Base-by-base conservation (phyloP, 805 yeast species). In the Teunomyces atbi region DNA sequence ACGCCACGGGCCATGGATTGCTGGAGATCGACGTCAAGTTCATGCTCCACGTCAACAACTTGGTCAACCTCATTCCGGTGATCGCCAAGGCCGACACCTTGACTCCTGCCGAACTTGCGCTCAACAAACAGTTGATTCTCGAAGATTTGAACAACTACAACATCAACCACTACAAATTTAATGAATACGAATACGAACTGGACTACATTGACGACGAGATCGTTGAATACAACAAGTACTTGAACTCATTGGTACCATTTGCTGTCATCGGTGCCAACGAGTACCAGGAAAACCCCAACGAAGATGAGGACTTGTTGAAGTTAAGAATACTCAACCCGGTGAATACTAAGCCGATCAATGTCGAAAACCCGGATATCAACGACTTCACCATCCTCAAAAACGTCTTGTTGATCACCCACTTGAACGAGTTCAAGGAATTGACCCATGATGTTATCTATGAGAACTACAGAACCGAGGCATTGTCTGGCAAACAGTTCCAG, bases 371-470 rank as follows among this genome's bases (percentile, higher is more conserved):
- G 28, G 84, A 84, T 45, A 76, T 80, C 51, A 84, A 89, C 53
- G 97, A 90, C 66, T 86, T 90, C 62, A 79, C 88, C 37, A 78
- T 86, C 35, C 75, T 90, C 64, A 83, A 90, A 64, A 89, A 88
- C 59, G 81, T 90, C 3, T 71, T 90, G 49, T 77, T 90, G 59
- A 85, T 87, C 58, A 83, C 94, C 13, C 96, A 89, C 68, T 77
- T 90, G 66, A 84, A 84, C 62, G 97, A 90, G 61, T 81, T 90
- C 66, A 89, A 89, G 68, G 97, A 90, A 58, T 77, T 80, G 59
- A 90, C 97, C 6, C 95, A 87, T 63, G 96, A 89, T 62, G 78
- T 83, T 34, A 71, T 90, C 52, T 90, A 90, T 65, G 97, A 90
- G 66, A 84, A 83, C 61, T 90, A 90, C 68, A 84, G 97, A 76